Base-by-base conservation (phyloP, 257 asterid genomes). In the Cruciata laevipes region DNA sequence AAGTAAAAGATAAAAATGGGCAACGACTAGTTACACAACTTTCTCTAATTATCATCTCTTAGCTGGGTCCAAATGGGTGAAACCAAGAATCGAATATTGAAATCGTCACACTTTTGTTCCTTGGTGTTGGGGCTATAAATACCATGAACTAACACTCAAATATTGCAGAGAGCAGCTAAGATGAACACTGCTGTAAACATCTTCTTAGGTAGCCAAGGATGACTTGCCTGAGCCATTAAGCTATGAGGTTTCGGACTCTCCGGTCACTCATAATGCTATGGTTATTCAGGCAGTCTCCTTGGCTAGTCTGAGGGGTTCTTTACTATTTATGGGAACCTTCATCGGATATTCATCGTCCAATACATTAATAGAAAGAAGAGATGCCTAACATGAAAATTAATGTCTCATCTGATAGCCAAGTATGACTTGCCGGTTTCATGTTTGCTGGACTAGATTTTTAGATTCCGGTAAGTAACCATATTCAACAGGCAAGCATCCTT, bases 191-290 rank as follows among this genome's bases (percentile, higher is more conserved):
- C 67, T 78, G 79, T 49, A 70, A 81, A 83, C 65, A 78, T 42
- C 74, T 65, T 23, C 79, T 86, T 82, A 70, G 89, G 82, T 82
- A 86, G 89, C 93, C 93, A 82, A 83, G 87, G 89, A 86, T 86
- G 89, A 83, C 89, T 86, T 86, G 79, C 79, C 79, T 70, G 69
- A 38, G 65, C 30, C 71, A 55, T 47, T 42, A 53, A 53, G 8
- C 51, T 70, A 31, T 9, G 38, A 13, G 42, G 49, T 7, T 17
- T 7, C 6, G 8, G 9, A 0, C 12, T 44, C 11, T 58, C 14
- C 60, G 5, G 14, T 12, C n/a, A n/a, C 24, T 53, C 13, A 1
- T 40, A 17, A 33, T 49, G 38, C 17, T 9, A 68, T 63, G 76
- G 83, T 69, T 42, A 33, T 61, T 21, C 82, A 77, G 89, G 85